Evolutionary conservation across 2,329 filamentous ascomycete genomes (phyloP), one percentile per base, ranked within the genome.

Genomic region (Colletotrichum acutatum): DNA sequence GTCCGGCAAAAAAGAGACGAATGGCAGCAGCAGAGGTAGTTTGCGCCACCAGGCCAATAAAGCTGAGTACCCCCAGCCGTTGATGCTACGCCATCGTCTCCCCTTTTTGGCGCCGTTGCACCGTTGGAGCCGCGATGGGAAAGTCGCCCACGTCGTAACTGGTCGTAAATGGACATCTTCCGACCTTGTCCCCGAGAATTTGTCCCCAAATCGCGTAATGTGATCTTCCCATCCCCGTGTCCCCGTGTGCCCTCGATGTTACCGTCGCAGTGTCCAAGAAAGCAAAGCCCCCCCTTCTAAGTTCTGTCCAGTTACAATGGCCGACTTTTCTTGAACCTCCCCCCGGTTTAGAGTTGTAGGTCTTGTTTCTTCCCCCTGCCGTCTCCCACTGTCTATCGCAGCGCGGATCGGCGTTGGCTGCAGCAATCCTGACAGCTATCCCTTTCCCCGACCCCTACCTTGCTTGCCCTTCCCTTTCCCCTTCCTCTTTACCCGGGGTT

Each of bases 341-440:
- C 26, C 34, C 57, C 49, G 42, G 49, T 67, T 68, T 68, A 68
- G 49, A 71, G 68, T 71, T 68, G 68, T 34, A 49, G 49, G 56
- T 56, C 57, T 49, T 61, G 57, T 66, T 37, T 67, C 57, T 34
- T 26, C 4, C 64, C 68, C 68, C 64, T 61, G 62, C 30, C 34
- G 42, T n/a, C 42, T 16, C 22, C 30, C 56, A 46, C 53, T 32
- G 62, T 56, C n/a, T 60, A 58, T 70, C 42, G 34, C 42, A 59
- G 42, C 42, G 57, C 63, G 19, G 63, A 71, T 71, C 68, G 68
- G 54, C 68, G 63, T 32, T 32, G 61, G 34, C 34, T 46, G 62
- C 68, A 70, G 60, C 54, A 63, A 56, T 42, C 37, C 42, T 34
- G 42, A 46, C 42, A 46, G 42, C 42, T 2, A 8, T 46, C 42